Evolutionary conservation across 148 eudicot genomes (phyloP).

Genomic region (Chenopodium album): DNA sequence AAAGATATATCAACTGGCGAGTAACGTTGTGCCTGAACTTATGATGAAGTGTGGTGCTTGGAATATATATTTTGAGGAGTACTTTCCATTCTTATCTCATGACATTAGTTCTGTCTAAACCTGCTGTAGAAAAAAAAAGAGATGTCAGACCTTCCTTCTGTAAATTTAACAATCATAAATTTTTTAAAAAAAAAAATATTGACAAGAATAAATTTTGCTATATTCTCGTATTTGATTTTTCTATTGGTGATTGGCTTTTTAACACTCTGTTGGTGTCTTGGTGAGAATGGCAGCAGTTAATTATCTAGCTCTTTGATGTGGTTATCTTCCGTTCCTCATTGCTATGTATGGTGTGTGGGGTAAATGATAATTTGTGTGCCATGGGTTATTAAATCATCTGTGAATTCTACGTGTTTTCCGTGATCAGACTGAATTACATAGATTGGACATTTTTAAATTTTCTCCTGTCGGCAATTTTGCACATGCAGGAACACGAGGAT

Average conservation of each 20-base stretch:
- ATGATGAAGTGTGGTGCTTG: neutral
- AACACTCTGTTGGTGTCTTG: neutral
- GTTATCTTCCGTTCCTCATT: neutral
- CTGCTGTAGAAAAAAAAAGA: neutral
- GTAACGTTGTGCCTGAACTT: neutral
- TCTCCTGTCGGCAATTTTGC: neutral
- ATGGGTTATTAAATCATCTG: neutral
- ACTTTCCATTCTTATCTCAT: neutral
- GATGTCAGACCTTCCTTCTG: neutral
- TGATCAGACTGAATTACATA: neutral
- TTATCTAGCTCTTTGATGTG: neutral
- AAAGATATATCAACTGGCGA: neutral
- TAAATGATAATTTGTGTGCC: no score
- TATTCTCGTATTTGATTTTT: neutral
- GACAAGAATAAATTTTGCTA: neutral
- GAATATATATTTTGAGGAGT: neutral
- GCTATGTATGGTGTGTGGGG: neutral
- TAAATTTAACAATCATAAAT: neutral
- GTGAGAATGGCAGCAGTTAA: no score
- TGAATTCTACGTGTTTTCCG: neutral
- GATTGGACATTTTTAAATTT: neutral
- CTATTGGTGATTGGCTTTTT: neutral
- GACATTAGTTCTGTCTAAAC: neutral
- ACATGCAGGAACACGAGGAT: slow-evolving; percentile 67
- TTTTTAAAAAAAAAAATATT: no score